These are phyloP conservation scores for Leishmania gerbilli DNA, from an alignment of 208 protist genomes.

Conservation along the genomic window DNA sequence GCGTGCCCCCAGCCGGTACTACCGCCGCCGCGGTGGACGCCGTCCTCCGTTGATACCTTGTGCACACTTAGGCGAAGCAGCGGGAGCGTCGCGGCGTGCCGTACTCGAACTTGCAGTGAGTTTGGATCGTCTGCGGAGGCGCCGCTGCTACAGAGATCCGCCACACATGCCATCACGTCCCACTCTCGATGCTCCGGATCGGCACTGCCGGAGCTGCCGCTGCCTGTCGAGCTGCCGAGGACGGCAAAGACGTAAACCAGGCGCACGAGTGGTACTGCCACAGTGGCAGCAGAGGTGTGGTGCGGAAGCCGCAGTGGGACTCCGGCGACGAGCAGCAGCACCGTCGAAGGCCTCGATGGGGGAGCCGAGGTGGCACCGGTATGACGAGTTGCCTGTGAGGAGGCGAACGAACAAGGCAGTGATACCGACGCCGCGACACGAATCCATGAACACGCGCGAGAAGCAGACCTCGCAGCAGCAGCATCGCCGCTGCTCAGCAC, in stretches of 20 bases:
- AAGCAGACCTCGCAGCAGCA: background rate
- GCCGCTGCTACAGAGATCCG: background rate
- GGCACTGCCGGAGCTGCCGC: background rate
- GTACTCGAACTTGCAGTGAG: background rate
- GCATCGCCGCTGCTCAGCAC: conserved; percentile 2
- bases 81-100: background rate
- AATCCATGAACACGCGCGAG: background rate
- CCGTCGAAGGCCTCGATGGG: background rate
- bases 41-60: no score
- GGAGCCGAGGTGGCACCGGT: background rate
- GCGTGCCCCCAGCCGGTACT: background rate
- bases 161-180: conserved; percentile 9
- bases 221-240: background rate
- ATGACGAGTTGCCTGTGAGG: background rate
- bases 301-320: background rate
- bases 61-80: background rate
- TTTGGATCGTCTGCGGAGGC: background rate
- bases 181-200: background rate
- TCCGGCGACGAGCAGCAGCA: conserved; percentile 9
- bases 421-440: conserved; percentile 8
- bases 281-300: conserved; percentile 1
- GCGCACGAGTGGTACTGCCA: background rate
- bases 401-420: conserved; percentile 13
- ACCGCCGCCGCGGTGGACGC: background rate
- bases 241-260: conserved; percentile 2